Conservation (phyloP, 176 grass and related monocot genomes). For the Ensete ventricosum region DNA sequence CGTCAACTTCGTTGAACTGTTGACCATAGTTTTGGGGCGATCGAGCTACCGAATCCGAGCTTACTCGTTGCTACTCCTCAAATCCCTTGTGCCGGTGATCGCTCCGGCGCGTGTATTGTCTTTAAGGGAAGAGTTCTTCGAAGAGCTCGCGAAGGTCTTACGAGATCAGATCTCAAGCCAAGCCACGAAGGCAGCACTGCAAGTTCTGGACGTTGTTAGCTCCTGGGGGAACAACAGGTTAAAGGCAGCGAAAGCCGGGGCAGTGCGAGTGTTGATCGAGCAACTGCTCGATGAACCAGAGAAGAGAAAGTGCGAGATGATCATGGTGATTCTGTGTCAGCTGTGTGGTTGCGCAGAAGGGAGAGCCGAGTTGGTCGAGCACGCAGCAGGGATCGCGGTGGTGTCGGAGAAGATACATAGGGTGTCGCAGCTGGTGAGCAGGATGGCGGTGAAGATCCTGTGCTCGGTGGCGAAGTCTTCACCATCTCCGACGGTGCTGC, state of each 20-base stretch:
- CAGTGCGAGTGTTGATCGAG: slow-evolving; percentile 30
- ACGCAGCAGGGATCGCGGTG: slow-evolving; percentile 38
- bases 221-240: slow-evolving; percentile 18
- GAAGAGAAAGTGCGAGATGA: slow-evolving; percentile 33
- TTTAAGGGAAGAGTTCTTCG: slow-evolving; percentile 26
- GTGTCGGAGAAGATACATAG: slow-evolving; percentile 38
- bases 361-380: slow-evolving; percentile 33
- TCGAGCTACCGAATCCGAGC: not conserved
- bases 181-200: slow-evolving; percentile 32
- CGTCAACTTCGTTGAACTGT: slow-evolving; percentile 25
- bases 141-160: slow-evolving; percentile 21
- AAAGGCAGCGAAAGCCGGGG: slow-evolving; percentile 31
- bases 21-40: slow-evolving; percentile 18
- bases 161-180: slow-evolving; percentile 19
- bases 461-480: slow-evolving; percentile 21
- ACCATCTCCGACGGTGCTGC: slow-evolving; percentile 24
- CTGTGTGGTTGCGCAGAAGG: slow-evolving; percentile 47
- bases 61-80: slow-evolving; percentile 26
- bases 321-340: slow-evolving; percentile 32
- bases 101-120: not conserved
- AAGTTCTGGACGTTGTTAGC: slow-evolving; percentile 16
- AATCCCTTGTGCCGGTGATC: slow-evolving; percentile 3
- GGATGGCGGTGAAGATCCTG: slow-evolving; percentile 37
- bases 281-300: slow-evolving; percentile 22
- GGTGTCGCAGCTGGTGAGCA: slow-evolving; percentile 33